Evolutionary conservation across 768 basidiomycete genomes (phyloP).

Genomic region (Imleria badia): DNA sequence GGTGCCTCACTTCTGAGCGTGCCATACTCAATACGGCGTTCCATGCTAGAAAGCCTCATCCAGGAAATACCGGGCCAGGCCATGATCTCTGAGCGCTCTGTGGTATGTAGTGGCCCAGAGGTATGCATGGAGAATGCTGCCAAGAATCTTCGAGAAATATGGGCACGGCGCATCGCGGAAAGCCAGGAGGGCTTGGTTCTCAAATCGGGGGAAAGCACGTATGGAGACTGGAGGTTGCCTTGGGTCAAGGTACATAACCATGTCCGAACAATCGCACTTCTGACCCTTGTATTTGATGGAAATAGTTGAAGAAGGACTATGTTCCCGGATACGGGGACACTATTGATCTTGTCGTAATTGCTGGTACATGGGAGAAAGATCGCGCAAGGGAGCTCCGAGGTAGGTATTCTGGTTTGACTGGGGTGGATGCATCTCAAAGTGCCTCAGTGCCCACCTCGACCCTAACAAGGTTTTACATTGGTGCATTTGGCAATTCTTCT

Average conservation of each 20-base stretch:
- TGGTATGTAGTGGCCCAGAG: conserved; percentile 35
- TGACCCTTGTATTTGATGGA: neutral
- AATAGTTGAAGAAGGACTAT: conserved; percentile 78
- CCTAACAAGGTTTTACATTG: conserved; percentile 81
- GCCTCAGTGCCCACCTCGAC: conserved; percentile 63
- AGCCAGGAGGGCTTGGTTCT: conserved; percentile 73
- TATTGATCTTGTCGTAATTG: conserved; percentile 75
- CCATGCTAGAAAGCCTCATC: conserved; percentile 59
- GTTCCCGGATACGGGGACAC: conserved; percentile 82
- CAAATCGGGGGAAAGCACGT: conserved; percentile 67
- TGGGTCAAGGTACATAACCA: conserved; percentile 70
- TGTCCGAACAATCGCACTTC: conserved; percentile 11
- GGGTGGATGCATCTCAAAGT: neutral
- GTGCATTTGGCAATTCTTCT: conserved; percentile 53
- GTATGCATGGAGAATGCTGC: conserved; percentile 9
- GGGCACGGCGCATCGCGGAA: conserved; percentile 51
- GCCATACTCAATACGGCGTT: conserved; percentile 61
- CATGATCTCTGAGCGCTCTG: conserved; percentile 57
- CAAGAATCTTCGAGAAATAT: conserved; percentile 41
- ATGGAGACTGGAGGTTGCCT: conserved; percentile 60
- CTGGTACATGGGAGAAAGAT: conserved; percentile 76
- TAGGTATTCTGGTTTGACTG: conserved; percentile 26
- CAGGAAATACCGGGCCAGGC: conserved; percentile 54
- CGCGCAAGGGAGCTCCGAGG: conserved; percentile 77
- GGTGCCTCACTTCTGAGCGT: conserved; percentile 51